Percentiles rank a stretch among this genome's conserved stretches.
These are phyloP conservation scores for Talaromyces atroroseus DNA, from an alignment of 2,329 filamentous ascomycete genomes.

Conservation along the genomic window DNA sequence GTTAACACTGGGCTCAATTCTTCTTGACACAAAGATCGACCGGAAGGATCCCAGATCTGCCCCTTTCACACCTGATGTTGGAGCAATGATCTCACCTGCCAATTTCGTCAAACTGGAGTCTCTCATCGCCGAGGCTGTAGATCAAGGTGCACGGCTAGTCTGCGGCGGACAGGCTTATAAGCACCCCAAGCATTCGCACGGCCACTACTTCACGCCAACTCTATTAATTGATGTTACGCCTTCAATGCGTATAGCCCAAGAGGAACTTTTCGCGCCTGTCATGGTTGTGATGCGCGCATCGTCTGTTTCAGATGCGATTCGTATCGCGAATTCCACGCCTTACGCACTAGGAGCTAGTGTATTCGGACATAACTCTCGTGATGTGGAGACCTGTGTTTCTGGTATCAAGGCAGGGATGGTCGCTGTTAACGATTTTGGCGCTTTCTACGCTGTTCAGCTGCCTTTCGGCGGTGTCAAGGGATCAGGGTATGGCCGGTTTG, in stretches of 20 bases:
- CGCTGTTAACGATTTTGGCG: constrained; percentile 90
- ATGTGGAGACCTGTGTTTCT: constrained; percentile 59
- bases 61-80: constrained; percentile 58
- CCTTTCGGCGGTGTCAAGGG: constrained; percentile 90
- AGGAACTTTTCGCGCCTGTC: constrained; percentile 89
- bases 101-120: constrained; percentile 70
- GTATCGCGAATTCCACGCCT: constrained; percentile 73
- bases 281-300: constrained; percentile 75
- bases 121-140: constrained; percentile 71
- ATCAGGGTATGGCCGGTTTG: constrained; percentile 89
- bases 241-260: constrained; percentile 78
- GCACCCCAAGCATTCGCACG: constrained; percentile 68
- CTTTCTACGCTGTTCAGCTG: constrained; percentile 86
- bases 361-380: constrained; percentile 64
- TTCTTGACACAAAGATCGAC: constrained; percentile 42
- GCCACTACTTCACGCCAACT: constrained; percentile 90
- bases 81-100: constrained; percentile 78
- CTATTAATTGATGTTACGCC: constrained; percentile 84
- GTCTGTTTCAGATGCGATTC: constrained; percentile 62
- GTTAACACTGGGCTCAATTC: constrained; percentile 68
- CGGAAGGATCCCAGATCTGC: constrained; percentile 16
- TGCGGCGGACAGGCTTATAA: constrained; percentile 66
- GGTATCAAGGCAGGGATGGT: constrained; percentile 82
- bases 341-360: constrained; percentile 88
- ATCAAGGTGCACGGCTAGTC: constrained; percentile 71